These are phyloP conservation scores for Suillus plorans DNA, from an alignment of 768 basidiomycete species.

Conservation along the genomic window DNA sequence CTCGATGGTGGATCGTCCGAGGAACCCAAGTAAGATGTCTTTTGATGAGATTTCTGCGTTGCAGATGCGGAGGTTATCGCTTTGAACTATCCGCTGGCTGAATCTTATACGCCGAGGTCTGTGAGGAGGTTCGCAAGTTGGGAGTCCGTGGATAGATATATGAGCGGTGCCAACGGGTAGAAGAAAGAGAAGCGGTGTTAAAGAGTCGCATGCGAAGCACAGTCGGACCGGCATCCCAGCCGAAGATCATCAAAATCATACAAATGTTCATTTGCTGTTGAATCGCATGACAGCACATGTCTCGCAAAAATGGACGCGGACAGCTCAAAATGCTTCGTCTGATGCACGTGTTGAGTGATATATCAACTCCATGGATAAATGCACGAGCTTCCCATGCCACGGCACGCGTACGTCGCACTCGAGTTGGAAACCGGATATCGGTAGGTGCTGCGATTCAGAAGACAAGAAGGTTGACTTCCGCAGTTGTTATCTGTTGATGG, in stretches of 20 bases:
- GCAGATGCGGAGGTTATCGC: slow-evolving; percentile 28
- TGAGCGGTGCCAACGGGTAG: neutral
- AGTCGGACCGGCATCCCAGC: neutral
- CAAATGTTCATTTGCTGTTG: neutral
- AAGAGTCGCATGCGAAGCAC: neutral
- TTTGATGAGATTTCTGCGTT: slow-evolving; percentile 39
- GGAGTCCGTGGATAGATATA: slow-evolving; percentile 12
- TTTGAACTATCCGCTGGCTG: slow-evolving; percentile 27
- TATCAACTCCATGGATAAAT: neutral
- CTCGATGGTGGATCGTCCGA: slow-evolving; percentile 30
- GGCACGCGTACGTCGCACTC: neutral
- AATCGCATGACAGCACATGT: neutral
- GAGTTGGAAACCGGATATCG: neutral
- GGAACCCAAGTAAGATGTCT: slow-evolving; percentile 48
- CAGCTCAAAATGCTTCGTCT: neutral
- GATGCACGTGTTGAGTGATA: slow-evolving; percentile 3
- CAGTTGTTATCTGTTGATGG: neutral
- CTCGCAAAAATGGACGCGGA: neutral
- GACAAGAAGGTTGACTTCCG: neutral
- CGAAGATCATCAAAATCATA: neutral
- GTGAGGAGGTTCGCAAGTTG: slow-evolving; percentile 25
- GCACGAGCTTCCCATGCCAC: neutral
- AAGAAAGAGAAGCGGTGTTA: neutral
- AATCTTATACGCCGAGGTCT: slow-evolving; percentile 20
- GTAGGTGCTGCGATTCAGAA: neutral